Evolutionary conservation across 352 stramenopile genomes (phyloP), one percentile per base, ranked within the genome.

Genomic region (Poterioochromonas sp.): DNA sequence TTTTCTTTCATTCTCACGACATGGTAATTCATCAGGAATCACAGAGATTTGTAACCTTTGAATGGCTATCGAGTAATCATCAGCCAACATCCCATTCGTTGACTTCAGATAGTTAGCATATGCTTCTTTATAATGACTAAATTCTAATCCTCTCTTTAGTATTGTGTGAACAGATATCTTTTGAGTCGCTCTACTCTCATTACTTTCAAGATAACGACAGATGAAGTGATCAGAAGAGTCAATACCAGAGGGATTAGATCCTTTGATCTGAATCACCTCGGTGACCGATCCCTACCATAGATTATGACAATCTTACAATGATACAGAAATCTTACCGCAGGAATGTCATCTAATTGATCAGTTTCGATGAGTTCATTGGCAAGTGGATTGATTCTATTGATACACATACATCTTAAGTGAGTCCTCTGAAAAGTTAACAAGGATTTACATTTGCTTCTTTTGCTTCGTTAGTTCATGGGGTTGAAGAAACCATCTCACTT

Each of bases 401-500:
- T 26, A 58, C 1, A 74, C 35, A 54, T 40, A 74, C 32, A 39
- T 74, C 26, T 71, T 43, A 32, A 49, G 32, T 44, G 12, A 32
- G 8, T 12, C 20, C 32, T 71, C 20, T 43, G 12, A 26, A 41
- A 65, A 39, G 8, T 29, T 32, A 35, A 35, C 34, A 51, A 51
- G 5, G 18, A 11, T 15, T 35, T 35, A 35, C 8, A 65, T 65
- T 65, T 65, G 8, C 5, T 39, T 11, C 5, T 29, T 11, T 65
- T 65, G 12, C 5, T 12, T 35, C 5, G n/a, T 65, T 15, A 65
- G 26, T 65, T 74, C 65, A 35, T 32, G 5, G 1, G 12, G 26
- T 53, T 74, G 3, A 26, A n/a, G 29, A 47, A 78, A 78, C 71
- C 71, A 78, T 26, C 71, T 3, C 11, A 65, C 32, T 69, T 78